phyloP scores from a whole-genome alignment of 2,329 filamentous ascomycete species.

The Zymoseptoria tritici region DNA sequence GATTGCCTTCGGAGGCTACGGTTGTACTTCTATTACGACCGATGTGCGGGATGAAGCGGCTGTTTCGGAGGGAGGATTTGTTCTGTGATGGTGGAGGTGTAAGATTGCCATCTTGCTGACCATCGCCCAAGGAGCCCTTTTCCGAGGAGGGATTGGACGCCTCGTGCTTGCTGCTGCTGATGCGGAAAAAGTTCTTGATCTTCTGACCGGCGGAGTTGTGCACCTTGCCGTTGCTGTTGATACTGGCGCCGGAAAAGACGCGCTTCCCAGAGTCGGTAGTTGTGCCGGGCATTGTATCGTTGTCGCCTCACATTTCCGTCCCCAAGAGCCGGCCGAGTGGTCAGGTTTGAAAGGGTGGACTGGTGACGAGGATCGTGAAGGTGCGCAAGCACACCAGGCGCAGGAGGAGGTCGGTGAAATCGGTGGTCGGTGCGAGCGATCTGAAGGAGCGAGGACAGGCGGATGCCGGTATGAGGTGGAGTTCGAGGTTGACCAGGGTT shows the following conservation, averaged over 20 bases:
- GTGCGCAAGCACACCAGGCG: neutral
- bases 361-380: neutral
- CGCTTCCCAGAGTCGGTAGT: constrained; percentile 32
- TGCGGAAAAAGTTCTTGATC: constrained; percentile 64
- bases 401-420: neutral
- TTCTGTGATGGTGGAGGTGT: constrained; percentile 47
- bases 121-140: constrained; percentile 25
- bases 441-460: neutral
- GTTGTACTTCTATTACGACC: constrained; percentile 83
- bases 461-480: neutral
- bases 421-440: neutral
- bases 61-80: constrained; percentile 64
- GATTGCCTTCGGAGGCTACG: constrained; percentile 85
- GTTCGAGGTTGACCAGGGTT: neutral
- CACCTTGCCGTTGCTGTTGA: constrained; percentile 40
- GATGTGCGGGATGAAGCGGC: constrained; percentile 80
- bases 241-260: constrained; percentile 41
- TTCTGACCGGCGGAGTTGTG: constrained; percentile 50
- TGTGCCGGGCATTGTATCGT: constrained; percentile 20
- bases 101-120: constrained; percentile 35
- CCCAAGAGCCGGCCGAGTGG: neutral
- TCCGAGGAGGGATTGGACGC: constrained; percentile 30
- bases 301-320: constrained; percentile 1
- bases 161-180: constrained; percentile 43
- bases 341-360: neutral